Evolutionary conservation across 2,329 filamentous ascomycete genomes (phyloP), one percentile per base, ranked within the genome.

Genomic region (Rhinocladiella similis): DNA sequence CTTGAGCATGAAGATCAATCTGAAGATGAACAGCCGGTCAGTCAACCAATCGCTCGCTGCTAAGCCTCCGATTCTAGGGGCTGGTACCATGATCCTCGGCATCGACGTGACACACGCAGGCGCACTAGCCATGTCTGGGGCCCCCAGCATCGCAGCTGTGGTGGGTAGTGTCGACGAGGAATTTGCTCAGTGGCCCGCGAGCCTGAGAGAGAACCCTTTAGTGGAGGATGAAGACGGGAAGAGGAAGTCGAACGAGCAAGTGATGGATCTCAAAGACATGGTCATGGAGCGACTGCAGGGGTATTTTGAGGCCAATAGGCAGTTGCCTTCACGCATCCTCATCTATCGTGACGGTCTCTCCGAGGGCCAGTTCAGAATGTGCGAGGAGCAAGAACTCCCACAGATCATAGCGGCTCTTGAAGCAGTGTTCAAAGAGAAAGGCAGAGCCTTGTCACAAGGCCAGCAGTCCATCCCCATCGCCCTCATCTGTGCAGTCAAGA

Each of bases 51-150:
- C 73, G 13, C 74, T 96, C 0, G 70, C 72, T 1, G 60, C 72
- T 74, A 87, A 6, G 79, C 78, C 1, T 76, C 90, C 0, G 72
- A 90, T 57, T 74, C 77, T 50, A 78, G 86, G 29, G 5, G 82
- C 81, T 1, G 85, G 85, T 62, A 94, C 91, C 0, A 96, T 97
- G 86, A 75, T 96, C 1, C 83, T 95, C 7, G 91, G 92, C 0
- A 87, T 94, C 63, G 92, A 96, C 67, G 91, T 96, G 1, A 95
- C 91, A 0, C 92, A 96, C 65, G 91, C 91, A 0, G 92, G 90
- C 18, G 81, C 84, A 0, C 83, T 82, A 0, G 85, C 80, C 2
- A 70, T 77, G 0, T 72, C 77, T 1, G 72, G 70, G 0, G 48
- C 56, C n/a, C 90, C 90, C 1, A 94, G 89, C 69, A 80, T 95